Evolutionary conservation across 2,329 filamentous ascomycete species (phyloP), one percentile per base, ranked within the genome.

Genomic region (Claviceps citrina): DNA sequence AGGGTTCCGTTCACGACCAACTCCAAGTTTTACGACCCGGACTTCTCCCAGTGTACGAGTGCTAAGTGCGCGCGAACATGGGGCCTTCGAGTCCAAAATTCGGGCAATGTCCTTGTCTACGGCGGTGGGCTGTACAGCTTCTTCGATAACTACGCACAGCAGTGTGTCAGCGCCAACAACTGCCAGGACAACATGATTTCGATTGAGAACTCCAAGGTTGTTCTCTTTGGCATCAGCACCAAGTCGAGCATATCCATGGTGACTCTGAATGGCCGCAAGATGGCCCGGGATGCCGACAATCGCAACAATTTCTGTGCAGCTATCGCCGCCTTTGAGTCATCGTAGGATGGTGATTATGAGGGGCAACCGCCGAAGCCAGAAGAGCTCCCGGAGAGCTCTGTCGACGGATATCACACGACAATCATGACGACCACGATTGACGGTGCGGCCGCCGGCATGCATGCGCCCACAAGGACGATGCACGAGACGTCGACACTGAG

Each of bases 181-280:
- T 91, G 84, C 64, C 84, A 89, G 60, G 68, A 78, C 43, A 80
- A 85, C 61, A 86, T 91, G 63, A 69, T 87, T 35, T 76, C 74
- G 49, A 64, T 89, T 27, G 77, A 85, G 58, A 71, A 72, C 54
- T 81, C 70, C 27, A 76, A 67, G 38, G 66, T 84, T 30, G 65
- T 75, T 48, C 57, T 87, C 28, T 83, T 73, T 46, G 82, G 73
- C 7, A 59, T 87, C 41, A 82, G 70, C 62, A 87, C 82, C 46
- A 85, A 85, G 66, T 81, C 81, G 3, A 69, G 76, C 18, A 65
- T 71, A 38, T 84, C 83, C 61, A 85, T 86, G 79, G 62, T 86
- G 44, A 77, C 70, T 1, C 54, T 79, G 15, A 64, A 81, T 48
- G 76, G 76, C 30, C 49, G 66, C 52, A 59, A 64, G 12, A 62